Evolutionary conservation across 371 early-diverging fungal species (phyloP), one percentile per base, ranked within the genome.

Genomic region (Mortierella sp.): DNA sequence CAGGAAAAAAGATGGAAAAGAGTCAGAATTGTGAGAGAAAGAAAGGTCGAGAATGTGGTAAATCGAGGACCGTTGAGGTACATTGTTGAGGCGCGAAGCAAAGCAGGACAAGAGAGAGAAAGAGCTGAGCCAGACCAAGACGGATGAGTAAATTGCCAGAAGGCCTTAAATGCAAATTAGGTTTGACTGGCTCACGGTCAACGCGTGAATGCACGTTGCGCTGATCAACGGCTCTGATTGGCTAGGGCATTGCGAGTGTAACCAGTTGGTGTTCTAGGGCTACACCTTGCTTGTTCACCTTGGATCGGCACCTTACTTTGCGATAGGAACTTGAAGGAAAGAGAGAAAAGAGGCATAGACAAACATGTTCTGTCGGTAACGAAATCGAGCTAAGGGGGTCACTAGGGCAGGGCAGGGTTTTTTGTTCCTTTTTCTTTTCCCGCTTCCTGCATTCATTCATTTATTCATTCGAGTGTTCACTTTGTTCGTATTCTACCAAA

Each of bases 181-280:
- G 34, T 68, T 68, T 68, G 11, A 24, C 24, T 24, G 34, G 44
- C 68, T 42, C 68, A 68, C 42, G 68, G 21, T 48, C n/a, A 75
- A 63, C 75, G 70, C 81, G 81, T 52, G 68, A 63, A 73, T 45
- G 76, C 81, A 80, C 81, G 81, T 80, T 80, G 81, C 70, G 42
- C 13, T 19, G 48, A 73, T 45, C 47, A 10, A 13, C 19, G 11
- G 47, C 73, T 38, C 55, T 76, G 77, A 80, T 80, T 80, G 81
- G 81, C 77, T 73, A 47, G 13, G 50, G 50, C 77, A 13, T 31
- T 7, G 34, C 31, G 7, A 16, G 38, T 65, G 68, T 42, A 68
- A 21, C 77, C 31, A 31, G 5, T 52, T 4, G 31, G 31, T n/a
- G 9, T 31, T 72, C 72, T 72, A 72, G 72, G 45, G 31, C 47